Percentiles rank a stretch among this genome's conserved stretches.
These are phyloP conservation scores for Colletotrichum orchidophilum DNA, from an alignment of 2,329 filamentous ascomycete species.

Conservation along the genomic window DNA sequence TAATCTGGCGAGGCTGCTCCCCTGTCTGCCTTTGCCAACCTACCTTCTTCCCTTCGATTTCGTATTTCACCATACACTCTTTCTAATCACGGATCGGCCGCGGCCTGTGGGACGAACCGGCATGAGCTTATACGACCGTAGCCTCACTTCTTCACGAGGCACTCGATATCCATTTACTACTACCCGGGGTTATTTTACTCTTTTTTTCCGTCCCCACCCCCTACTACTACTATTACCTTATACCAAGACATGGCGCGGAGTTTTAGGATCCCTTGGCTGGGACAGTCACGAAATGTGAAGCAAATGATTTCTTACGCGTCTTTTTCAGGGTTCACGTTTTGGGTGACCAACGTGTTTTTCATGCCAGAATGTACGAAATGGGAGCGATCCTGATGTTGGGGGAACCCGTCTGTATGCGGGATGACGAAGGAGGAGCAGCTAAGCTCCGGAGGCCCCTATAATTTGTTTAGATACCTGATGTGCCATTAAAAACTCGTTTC, in stretches of 20 bases:
- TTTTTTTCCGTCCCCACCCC: neutral
- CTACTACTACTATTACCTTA: slow-evolving; percentile 25
- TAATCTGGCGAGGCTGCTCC: neutral
- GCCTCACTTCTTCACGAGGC: slow-evolving; percentile 13
- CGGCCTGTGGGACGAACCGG: slow-evolving; percentile 12
- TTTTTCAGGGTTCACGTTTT: neutral
- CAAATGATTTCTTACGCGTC: slow-evolving; percentile 5
- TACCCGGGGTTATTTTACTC: slow-evolving; percentile 10
- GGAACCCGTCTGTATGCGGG: neutral
- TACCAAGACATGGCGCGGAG: slow-evolving; percentile 37
- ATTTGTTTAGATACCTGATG: slow-evolving; percentile 10
- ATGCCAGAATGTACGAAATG: neutral
- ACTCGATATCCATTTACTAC: slow-evolving; percentile 33
- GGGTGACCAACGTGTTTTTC: neutral
- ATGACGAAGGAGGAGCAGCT: neutral
- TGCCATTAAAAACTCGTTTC: neutral
- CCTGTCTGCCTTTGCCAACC: neutral
- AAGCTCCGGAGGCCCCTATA: neutral
- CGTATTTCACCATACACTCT: slow-evolving; percentile 29
- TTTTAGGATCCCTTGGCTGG: slow-evolving; percentile 23
- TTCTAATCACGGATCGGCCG: slow-evolving; percentile 27
- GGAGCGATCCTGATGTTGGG: neutral
- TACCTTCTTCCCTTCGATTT: slow-evolving; percentile 10
- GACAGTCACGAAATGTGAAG: slow-evolving; percentile 27
- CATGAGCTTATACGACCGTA: slow-evolving; percentile 30